phyloP scores from a whole-genome alignment of 169 alveolate genomes.

The Eimeria acervulina region DNA sequence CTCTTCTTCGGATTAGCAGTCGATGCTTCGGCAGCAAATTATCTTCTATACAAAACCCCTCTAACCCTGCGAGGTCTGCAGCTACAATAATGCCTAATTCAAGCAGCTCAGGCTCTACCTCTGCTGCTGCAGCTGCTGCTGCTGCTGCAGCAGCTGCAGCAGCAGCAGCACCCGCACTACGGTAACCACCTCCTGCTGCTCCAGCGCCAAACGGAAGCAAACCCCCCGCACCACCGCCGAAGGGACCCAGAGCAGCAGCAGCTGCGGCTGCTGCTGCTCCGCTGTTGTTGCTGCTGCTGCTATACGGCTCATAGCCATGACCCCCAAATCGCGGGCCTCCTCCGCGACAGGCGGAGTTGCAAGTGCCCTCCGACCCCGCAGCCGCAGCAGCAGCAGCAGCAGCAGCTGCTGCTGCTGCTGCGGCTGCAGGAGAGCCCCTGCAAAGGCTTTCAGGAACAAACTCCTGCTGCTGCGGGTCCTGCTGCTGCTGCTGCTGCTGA shows the following conservation, averaged over 20 bases:
- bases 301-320: neutral
- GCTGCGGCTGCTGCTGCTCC: too few relatives aligned
- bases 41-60: slow-evolving; percentile 78
- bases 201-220: neutral
- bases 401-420: slow-evolving; percentile 10
- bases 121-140: slow-evolving; percentile 40
- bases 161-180: too few relatives aligned
- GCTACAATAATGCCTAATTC: slow-evolving; percentile 73
- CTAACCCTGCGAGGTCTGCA: slow-evolving; percentile 74
- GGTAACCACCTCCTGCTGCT: too few relatives aligned
- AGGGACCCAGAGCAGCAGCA: neutral
- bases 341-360: neutral
- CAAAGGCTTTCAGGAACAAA: too few relatives aligned
- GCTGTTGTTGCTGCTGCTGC: slow-evolving; percentile 23
- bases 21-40: slow-evolving; percentile 45
- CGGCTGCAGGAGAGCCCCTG: too few relatives aligned
- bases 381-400: neutral
- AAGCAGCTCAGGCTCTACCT: slow-evolving; percentile 45
- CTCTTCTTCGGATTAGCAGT: slow-evolving; percentile 34
- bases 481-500: neutral
- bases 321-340: neutral
- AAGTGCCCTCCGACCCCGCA: neutral
- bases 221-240: neutral
- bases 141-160: neutral
- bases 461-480: neutral